phyloP scores from a whole-genome alignment of 352 stramenopile genomes.

The Lagenidium giganteum region DNA sequence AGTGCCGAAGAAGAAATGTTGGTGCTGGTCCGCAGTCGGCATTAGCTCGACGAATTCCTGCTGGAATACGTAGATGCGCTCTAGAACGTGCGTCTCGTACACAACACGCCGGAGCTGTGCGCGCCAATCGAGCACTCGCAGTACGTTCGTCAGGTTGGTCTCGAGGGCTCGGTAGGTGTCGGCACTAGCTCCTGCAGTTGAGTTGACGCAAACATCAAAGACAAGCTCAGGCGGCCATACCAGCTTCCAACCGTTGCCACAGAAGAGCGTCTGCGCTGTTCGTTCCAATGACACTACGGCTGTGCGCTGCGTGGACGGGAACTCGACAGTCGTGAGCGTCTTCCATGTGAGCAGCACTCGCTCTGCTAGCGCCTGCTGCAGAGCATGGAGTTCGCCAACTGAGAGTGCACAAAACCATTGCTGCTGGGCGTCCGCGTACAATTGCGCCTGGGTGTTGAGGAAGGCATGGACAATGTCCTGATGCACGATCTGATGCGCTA shows the following conservation, averaged over 20 bases:
- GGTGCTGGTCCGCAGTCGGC: constrained; percentile 14
- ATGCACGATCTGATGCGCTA: constrained; percentile 21
- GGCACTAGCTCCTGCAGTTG: background rate
- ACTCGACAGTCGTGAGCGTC: constrained; percentile 30
- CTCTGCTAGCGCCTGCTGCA: constrained; percentile 38
- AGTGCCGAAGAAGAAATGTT: constrained; percentile 22
- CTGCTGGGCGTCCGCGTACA: constrained; percentile 22
- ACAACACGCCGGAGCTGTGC: constrained; percentile 22
- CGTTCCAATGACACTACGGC: constrained; percentile 25
- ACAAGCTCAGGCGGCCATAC: constrained; percentile 24
- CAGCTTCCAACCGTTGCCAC: constrained; percentile 26
- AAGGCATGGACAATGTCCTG: constrained; percentile 7
- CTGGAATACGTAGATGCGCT: constrained; percentile 37
- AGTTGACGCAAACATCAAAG: constrained; percentile 20
- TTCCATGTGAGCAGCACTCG: constrained; percentile 41
- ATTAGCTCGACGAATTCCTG: constrained; percentile 26
- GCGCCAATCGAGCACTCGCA: constrained; percentile 35
- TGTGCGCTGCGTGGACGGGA: constrained; percentile 6
- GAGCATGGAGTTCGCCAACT: constrained; percentile 25
- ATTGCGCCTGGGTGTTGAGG: constrained; percentile 12
- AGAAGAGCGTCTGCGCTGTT: constrained; percentile 18
- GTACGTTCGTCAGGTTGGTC: constrained; percentile 10
- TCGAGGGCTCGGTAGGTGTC: background rate
- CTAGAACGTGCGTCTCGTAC: constrained; percentile 38
- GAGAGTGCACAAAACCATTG: constrained; percentile 28